Evolutionary conservation across 352 stramenopile species (phyloP).

Genomic region (Pythium monospermum): DNA sequence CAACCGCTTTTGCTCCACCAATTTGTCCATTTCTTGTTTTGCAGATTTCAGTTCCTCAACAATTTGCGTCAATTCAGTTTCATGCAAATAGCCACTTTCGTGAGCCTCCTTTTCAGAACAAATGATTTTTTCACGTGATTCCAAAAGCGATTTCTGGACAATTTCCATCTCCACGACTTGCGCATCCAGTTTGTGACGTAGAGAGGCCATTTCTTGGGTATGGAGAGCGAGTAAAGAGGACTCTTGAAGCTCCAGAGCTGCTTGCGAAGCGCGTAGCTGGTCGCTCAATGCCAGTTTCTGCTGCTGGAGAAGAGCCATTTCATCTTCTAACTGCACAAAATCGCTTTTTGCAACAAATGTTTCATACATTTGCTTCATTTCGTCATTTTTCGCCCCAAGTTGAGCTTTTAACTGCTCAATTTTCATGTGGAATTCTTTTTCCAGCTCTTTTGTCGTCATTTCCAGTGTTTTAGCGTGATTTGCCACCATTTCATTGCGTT

Average conservation of each 20-base stretch:
- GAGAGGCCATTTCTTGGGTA: constrained; percentile 35
- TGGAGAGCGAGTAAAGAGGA: constrained; percentile 27
- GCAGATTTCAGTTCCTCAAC: constrained; percentile 43
- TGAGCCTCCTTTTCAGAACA: constrained; percentile 37
- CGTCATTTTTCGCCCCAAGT: constrained; percentile 41
- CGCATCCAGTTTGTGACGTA: constrained; percentile 30
- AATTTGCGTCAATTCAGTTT: constrained; percentile 32
- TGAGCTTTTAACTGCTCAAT: constrained; percentile 37
- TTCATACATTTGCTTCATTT: constrained; percentile 33
- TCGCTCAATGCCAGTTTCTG: constrained; percentile 53
- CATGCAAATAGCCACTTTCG: constrained; percentile 25
- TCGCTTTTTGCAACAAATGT: constrained; percentile 47
- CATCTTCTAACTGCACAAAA: constrained; percentile 37
- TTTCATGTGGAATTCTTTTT: constrained; percentile 45
- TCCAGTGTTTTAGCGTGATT: constrained; percentile 35
- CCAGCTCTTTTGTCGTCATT: constrained; percentile 34
- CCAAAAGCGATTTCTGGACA: constrained; percentile 29
- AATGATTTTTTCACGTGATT: constrained; percentile 27
- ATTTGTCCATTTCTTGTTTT: constrained; percentile 15
- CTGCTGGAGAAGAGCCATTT: constrained; percentile 32
- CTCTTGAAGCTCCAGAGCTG: constrained; percentile 34
- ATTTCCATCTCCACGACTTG: constrained; percentile 38
- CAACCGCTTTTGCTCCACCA: constrained; percentile 4
- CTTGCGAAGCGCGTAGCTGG: constrained; percentile 32
- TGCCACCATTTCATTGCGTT: constrained; percentile 8